A percentile compares a stretch with the other conserved stretches of the same genome.
phyloP scores from a whole-genome alignment of 306 rosid species.

The Cicer bijugum region DNA sequence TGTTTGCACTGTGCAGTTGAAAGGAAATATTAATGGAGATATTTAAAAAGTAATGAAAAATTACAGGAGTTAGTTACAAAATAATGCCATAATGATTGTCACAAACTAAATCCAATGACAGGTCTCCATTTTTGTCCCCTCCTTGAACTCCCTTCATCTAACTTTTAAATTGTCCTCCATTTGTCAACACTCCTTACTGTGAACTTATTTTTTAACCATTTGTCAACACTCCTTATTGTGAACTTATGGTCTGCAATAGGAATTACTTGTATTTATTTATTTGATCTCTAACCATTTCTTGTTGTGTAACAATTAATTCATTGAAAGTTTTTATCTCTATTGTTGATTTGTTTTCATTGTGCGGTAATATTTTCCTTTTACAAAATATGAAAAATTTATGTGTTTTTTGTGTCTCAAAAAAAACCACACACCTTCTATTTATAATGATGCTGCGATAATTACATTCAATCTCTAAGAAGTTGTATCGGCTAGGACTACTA shows the following conservation, averaged over 20 bases:
- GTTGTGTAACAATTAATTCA: no score
- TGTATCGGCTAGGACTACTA: no score
- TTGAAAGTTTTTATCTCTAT: no score
- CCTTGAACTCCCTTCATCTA: neutral
- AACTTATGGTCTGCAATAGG: neutral
- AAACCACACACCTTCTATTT: no score
- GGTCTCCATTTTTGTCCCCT: neutral
- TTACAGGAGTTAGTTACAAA: neutral
- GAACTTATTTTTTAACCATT: neutral
- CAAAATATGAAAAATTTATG: no score
- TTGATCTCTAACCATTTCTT: no score
- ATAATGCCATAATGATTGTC: neutral
- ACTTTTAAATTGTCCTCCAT: neutral
- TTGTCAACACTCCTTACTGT: neutral
- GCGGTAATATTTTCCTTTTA: no score
- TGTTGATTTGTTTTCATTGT: no score
- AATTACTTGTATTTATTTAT: neutral
- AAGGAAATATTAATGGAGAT: slow-evolving; percentile 17
- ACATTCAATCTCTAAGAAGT: no score
- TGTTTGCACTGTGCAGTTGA: slow-evolving; percentile 1
- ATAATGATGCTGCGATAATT: no score
- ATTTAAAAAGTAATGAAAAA: neutral
- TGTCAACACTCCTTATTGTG: neutral
- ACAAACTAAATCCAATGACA: neutral
- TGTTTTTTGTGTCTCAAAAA: no score